phyloP scores from a whole-genome alignment of 2,329 filamentous ascomycete genomes.

The Scedosporium aurantiacum region DNA sequence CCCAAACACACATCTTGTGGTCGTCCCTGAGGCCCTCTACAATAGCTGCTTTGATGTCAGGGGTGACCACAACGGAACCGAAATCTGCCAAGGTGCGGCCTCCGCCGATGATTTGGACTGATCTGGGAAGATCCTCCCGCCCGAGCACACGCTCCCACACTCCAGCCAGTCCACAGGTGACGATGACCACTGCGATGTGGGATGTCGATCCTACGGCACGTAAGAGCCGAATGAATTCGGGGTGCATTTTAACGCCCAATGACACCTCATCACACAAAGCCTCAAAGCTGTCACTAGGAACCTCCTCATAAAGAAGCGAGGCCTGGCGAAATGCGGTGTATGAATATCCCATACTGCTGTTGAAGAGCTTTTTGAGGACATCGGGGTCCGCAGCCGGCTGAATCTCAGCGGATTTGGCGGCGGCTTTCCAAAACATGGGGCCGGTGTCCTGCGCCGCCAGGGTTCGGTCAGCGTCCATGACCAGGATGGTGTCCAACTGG shows the following conservation, averaged over 20 bases:
- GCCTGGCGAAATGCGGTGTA: constrained; percentile 45
- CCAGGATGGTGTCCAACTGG: constrained; percentile 31
- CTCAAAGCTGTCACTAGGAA: constrained; percentile 27
- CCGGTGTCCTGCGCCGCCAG: constrained; percentile 39
- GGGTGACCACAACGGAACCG: background rate
- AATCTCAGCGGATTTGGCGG: background rate
- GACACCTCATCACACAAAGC: background rate
- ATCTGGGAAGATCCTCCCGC: background rate
- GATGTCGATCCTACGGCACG: background rate
- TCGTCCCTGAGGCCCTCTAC: constrained; percentile 10
- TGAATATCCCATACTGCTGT: constrained; percentile 33
- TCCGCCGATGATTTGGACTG: background rate
- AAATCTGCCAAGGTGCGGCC: background rate
- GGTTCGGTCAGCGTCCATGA: constrained; percentile 49
- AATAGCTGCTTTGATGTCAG: background rate
- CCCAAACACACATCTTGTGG: constrained; percentile 35
- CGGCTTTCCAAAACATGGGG: constrained; percentile 34
- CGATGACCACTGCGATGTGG: background rate
- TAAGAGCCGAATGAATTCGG: background rate
- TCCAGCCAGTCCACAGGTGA: background rate
- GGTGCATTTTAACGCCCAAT: background rate
- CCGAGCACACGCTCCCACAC: background rate
- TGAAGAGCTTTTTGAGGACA: constrained; percentile 35
- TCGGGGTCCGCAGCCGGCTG: background rate
- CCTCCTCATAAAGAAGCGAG: constrained; percentile 39